Evolutionary conservation across 23 red algal species (phyloP).

Genomic region (Gracilaria gracilis): DNA sequence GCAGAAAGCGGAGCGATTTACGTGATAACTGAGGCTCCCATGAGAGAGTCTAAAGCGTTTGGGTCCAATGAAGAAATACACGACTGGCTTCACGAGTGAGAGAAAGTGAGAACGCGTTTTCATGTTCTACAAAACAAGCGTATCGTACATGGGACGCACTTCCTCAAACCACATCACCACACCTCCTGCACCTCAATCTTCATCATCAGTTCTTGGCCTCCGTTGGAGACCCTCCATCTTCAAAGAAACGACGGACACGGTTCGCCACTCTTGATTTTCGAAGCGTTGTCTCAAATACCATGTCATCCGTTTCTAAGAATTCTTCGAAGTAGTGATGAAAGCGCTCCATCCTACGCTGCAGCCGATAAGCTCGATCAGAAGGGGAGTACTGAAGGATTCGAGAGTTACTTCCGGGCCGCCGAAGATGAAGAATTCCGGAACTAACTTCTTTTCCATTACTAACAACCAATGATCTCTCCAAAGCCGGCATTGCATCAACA

Average conservation of each 20-base stretch:
- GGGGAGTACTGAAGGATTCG: background rate
- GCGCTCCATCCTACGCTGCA: constrained; percentile 10
- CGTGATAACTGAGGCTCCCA: no score
- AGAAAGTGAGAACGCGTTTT: background rate
- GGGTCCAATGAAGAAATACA: background rate
- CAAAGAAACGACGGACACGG: background rate
- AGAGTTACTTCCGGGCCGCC: background rate
- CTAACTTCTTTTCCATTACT: background rate
- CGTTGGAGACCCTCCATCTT: background rate
- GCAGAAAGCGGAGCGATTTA: no score
- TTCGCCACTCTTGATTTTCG: constrained; percentile 1
- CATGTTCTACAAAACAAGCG: background rate
- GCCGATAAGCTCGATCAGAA: background rate
- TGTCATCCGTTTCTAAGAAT: background rate
- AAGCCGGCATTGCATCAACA: background rate
- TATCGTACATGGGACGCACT: background rate
- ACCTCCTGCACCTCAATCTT: no score
- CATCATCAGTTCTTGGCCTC: no score
- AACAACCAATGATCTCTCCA: background rate
- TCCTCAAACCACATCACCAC: background rate
- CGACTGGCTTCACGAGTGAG: background rate
- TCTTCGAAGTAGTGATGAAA: constrained; percentile 18
- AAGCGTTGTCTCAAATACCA: background rate
- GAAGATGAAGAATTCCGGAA: background rate
- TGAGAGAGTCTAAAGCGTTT: no score